phyloP scores from a whole-genome alignment of 805 yeast genomes.

The Candida nemodendra region DNA sequence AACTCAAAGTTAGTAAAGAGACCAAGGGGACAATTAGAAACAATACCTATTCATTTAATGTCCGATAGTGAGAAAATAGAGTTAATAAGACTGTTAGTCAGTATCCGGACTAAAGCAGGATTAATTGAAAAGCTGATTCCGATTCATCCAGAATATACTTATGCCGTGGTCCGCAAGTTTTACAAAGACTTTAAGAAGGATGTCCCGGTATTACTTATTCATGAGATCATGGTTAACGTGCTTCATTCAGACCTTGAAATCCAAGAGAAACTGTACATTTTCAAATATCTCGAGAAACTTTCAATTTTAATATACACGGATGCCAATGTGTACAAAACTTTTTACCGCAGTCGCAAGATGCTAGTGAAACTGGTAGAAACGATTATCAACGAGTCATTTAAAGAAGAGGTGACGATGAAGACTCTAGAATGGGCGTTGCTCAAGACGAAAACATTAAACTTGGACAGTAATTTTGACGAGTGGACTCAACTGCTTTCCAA shows the following conservation, averaged over 20 bases:
- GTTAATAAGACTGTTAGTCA: conserved; percentile 10
- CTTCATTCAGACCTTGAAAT: conserved; percentile 13
- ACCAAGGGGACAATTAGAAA: background rate
- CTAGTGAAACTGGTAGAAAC: conserved; percentile 21
- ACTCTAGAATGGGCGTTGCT: conserved; percentile 28
- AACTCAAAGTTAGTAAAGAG: conserved; percentile 3
- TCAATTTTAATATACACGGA: conserved; percentile 17
- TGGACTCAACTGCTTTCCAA: conserved; percentile 23
- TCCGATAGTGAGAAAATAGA: conserved; percentile 12
- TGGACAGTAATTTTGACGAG: conserved; percentile 11
- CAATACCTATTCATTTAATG: background rate
- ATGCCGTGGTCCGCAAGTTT: conserved; percentile 14
- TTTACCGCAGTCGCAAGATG: conserved; percentile 15
- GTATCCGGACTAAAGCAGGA: conserved; percentile 20
- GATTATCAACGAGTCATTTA: conserved; percentile 22
- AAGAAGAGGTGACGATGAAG: conserved; percentile 19
- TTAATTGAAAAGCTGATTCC: conserved; percentile 18
- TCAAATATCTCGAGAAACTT: conserved; percentile 25
- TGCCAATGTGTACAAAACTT: conserved; percentile 12
- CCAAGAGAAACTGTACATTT: conserved; percentile 18
- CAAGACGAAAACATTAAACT: conserved; percentile 12
- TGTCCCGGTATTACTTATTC: conserved; percentile 25
- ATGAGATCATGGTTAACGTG: conserved; percentile 27
- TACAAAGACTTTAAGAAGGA: conserved; percentile 22
- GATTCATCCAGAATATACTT: conserved; percentile 14